Base-by-base conservation (phyloP, 1,139 yeast genomes). In the Cylindricascospora bacillispora region DNA sequence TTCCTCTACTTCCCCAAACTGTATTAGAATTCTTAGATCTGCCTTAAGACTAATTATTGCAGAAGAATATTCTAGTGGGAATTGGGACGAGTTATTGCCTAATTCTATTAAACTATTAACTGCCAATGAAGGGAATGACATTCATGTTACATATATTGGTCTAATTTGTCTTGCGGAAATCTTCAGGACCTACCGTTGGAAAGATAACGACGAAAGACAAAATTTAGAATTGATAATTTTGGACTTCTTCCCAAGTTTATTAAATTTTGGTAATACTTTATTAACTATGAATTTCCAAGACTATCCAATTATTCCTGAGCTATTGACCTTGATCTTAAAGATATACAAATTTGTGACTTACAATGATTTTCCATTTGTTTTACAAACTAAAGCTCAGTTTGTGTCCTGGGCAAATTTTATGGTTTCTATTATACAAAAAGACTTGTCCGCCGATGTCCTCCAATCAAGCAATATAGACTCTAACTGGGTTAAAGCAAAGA, bases 291-390 rank as follows among this genome's bases (percentile, higher is more conserved):
- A 35, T 12, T 54, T 67, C 22, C 65, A 66, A 33, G 59, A 63
- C 23, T 51, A 61, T 25, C 43, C 49, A 3, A 55, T 56, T 27
- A 64, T 70, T 32, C 92, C 89, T 9, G 94, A 83, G 40, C 75
- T 86, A 63, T 60, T 83, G 31, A 80, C 79, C 42, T 62, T 82
- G 41, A 67, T 85, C 26, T 57, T 86, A 34, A 89, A 89, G 52
- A 65, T 70, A 31, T 85, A 77, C 62, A 86, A 86, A 54, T 81
- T 79, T 54, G 81, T 76, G 26, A 79, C 92, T 2, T 79, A 74
- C 51, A 71, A 69, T 42, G 94, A 82, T 44, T 60, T 89, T 27
- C 95, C 97, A 1, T 59, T 51, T 5, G 67, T 71, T 3, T 60
- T 86, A 35, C 93, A 79, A 52, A 54, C 67, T 2, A 59, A 63